These are phyloP conservation scores for Fusarium xylarioides DNA, from an alignment of 2,329 filamentous ascomycete species.

Conservation along the genomic window DNA sequence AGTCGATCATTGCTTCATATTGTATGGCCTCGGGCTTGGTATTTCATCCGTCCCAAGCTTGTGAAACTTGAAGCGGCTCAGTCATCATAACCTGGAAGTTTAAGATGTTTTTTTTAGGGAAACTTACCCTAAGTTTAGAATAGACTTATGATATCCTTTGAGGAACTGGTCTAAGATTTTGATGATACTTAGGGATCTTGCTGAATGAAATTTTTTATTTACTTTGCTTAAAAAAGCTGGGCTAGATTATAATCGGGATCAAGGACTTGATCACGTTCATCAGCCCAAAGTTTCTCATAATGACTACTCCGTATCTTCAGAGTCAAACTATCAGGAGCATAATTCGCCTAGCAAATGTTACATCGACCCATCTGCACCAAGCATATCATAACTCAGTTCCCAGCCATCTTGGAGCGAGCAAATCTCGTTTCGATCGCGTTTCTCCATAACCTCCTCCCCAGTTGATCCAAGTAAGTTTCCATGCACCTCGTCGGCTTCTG, in stretches of 20 bases:
- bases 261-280: background rate
- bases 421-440: conserved; percentile 11
- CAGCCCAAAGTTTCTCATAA: background rate
- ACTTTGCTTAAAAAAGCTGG: background rate
- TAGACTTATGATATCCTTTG: background rate
- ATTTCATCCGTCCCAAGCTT: background rate
- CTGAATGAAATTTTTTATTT: background rate
- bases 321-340: background rate
- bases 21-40: background rate
- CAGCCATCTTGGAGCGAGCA: conserved; percentile 1
- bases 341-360: background rate
- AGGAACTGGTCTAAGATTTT: background rate
- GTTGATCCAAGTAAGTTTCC: background rate
- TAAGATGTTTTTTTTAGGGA: background rate
- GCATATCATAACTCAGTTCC: conserved; percentile 23
- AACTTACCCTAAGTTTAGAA: background rate
- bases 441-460: background rate
- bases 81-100: background rate
- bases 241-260: background rate
- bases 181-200: no score
- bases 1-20: conserved; percentile 12
- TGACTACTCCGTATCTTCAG: background rate
- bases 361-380: background rate
- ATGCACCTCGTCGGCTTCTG: background rate
- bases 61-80: background rate